Base-by-base conservation (phyloP, 139 green algal species). In the Limnomonas spitsbergensis region DNA sequence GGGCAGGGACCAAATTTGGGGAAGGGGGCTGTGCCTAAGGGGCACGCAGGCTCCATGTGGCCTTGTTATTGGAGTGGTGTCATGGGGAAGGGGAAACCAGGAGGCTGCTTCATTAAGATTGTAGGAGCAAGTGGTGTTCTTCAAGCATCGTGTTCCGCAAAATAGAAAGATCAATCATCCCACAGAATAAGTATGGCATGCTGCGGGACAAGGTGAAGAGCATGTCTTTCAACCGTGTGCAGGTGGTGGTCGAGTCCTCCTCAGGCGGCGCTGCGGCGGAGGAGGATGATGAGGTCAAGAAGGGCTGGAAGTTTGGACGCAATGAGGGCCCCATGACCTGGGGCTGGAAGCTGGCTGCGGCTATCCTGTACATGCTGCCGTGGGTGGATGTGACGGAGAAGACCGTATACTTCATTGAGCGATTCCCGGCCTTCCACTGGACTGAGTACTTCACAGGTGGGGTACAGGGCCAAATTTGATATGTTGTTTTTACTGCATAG, bases 371-470 rank as follows among this genome's bases (percentile, higher is more conserved):
- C 82, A 91, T 91, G 83, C 83, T 91, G 35, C 86, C 86, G 0
- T 91, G 86, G 86, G 83, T 89, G 47, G 86, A 91, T 35, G 86
- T 91, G 29, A 89, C 86, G 3, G 86, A 91, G 56, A 91, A 91
- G 76, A 89, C 86, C 0, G 86, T 91, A 0, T 91, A 87, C 80
- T 89, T 91, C 76, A 86, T 89, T n/a, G 86, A 91, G 80, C 80
- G 86, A 35, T 91, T 91, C 80, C 86, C 86, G 1, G 82, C 82
- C 4, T 91, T 91, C 69, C 34, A 77, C 0, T 91, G 86, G 86
- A 85, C 83, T 0, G 86, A 91, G 82, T 91, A 87, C 82, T 90
- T 90, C 80, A 87, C 86, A 69, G 86, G 86, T 87, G 40, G 26
- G 77, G 3, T 61, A 20, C 56, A 38, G 56, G 27, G 9, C 56